Evolutionary conservation across 495 filamentous ascomycete species (phyloP), one percentile per base, ranked within the genome.

Genomic region (Hyphodiscus hymeniophilus): DNA sequence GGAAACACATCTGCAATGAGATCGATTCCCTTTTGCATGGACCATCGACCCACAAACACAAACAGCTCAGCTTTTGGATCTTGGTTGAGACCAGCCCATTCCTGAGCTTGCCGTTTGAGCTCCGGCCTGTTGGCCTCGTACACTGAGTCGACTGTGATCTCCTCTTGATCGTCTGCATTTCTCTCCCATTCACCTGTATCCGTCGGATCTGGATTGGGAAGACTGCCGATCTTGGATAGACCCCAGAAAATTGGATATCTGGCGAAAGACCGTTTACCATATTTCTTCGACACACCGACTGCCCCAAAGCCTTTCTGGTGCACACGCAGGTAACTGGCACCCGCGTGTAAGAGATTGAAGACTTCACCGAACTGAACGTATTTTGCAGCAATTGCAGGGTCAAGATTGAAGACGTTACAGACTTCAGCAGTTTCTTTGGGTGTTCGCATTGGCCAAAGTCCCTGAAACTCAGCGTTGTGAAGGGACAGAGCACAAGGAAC

Each of bases 211-310:
- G 84, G 84, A 53, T 88, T 87, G 0, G 84, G 84, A 41, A 88
- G 64, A 43, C 79, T 76, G 11, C 82, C 82, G 44, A 88, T 76
- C 60, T 79, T 82, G 48, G 74, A 73, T 17, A 88, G 65, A 42
- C 81, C 81, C 84, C 84, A 87, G 63, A 88, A 84, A 47, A 87
- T 86, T 0, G 84, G 84, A 58, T 87, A 88, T 5, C 84, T 73
- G 20, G 84, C 83, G 50, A 80, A 84, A 2, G 81, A 82, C 4
- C 84, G 75, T 57, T 84, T 84, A 6, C 83, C 83, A 51, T 88
- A 88, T 60, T 87, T 87, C 44, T 75, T 78, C 0, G 80, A 84
- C 0, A 87, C 84, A 32, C 84, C 84, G 17, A 86, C 84, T 3
- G 82, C 84, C 24, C 84, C 84, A 48, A 84, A 88, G 3, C 84